phyloP scores from a whole-genome alignment of 2,329 filamentous ascomycete genomes.

The Stagonosporopsis rhizophila region DNA sequence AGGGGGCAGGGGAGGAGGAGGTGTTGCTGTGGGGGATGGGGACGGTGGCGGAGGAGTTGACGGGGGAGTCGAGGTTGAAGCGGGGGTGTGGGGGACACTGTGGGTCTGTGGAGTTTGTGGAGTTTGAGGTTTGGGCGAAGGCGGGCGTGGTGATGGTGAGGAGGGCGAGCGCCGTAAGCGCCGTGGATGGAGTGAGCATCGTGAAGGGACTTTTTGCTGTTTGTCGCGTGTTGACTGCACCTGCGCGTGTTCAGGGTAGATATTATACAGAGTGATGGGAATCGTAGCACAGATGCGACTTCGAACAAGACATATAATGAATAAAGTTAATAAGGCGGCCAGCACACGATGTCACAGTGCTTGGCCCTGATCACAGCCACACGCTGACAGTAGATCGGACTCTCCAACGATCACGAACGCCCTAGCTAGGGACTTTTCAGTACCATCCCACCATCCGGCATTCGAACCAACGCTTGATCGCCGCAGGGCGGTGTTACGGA shows the following conservation, averaged over 20 bases:
- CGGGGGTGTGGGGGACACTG: neutral
- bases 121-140: neutral
- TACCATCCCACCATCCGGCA: too few relatives aligned
- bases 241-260: too few relatives aligned
- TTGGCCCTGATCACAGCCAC: neutral
- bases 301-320: neutral
- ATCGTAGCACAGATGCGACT: too few relatives aligned
- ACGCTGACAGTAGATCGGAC: too few relatives aligned
- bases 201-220: neutral
- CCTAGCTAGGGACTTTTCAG: too few relatives aligned
- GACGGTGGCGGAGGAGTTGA: conserved; percentile 2
- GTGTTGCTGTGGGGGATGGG: neutral
- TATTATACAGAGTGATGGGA: too few relatives aligned
- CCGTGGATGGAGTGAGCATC: neutral
- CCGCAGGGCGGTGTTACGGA: too few relatives aligned
- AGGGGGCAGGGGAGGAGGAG: neutral
- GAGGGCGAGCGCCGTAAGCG: neutral
- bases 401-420: too few relatives aligned
- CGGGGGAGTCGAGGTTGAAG: neutral
- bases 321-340: neutral
- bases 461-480: neutral
- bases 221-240: neutral
- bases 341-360: neutral
- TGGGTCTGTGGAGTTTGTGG: neutral
- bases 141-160: neutral